Conservation (phyloP, 495 filamentous ascomycete genomes). For the Neurospora sublineolata region DNA sequence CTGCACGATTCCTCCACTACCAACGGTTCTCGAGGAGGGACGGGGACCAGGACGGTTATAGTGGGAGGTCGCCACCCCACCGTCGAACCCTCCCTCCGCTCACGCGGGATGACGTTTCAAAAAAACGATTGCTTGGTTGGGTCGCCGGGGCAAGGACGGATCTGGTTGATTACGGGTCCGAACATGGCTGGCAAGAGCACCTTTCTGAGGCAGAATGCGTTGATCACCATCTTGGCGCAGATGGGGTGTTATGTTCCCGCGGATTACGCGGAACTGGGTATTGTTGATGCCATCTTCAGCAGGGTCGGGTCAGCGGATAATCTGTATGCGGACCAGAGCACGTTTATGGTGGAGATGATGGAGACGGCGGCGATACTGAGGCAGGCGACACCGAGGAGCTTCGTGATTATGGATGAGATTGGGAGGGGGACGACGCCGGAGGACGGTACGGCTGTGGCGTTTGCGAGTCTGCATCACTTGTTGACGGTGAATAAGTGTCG, state of each 20-base stretch:
- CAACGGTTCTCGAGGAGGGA: not conserved
- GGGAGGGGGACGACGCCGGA: conserved; percentile 87
- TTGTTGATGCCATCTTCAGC: conserved; percentile 88
- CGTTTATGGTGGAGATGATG: conserved; percentile 87
- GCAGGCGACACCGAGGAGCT: conserved; percentile 54
- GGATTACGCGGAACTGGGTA: conserved; percentile 65
- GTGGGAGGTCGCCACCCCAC: conserved; percentile 80
- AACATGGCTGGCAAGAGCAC: conserved; percentile 99
- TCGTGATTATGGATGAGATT: conserved; percentile 99
- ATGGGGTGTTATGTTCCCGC: conserved; percentile 88
- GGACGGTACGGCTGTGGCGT: conserved; percentile 82
- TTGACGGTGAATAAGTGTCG: conserved; percentile 64
- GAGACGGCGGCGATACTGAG: conserved; percentile 62
- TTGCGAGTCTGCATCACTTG: conserved; percentile 75
- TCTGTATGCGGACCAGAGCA: conserved; percentile 81
- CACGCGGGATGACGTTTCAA: conserved; percentile 72
- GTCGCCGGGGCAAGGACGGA: conserved; percentile 40
- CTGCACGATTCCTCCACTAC: conserved; percentile 36
- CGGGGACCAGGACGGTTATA: conserved; percentile 30
- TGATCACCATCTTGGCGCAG: conserved; percentile 88
- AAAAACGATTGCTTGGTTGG: conserved; percentile 79
- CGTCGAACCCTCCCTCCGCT: conserved; percentile 68
- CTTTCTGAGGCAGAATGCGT: conserved; percentile 84
- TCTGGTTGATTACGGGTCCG: conserved; percentile 92
- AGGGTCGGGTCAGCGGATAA: conserved; percentile 89